Conservation (phyloP, 2,329 filamentous ascomycete genomes). For the Pseudocercospora macadamiae region DNA sequence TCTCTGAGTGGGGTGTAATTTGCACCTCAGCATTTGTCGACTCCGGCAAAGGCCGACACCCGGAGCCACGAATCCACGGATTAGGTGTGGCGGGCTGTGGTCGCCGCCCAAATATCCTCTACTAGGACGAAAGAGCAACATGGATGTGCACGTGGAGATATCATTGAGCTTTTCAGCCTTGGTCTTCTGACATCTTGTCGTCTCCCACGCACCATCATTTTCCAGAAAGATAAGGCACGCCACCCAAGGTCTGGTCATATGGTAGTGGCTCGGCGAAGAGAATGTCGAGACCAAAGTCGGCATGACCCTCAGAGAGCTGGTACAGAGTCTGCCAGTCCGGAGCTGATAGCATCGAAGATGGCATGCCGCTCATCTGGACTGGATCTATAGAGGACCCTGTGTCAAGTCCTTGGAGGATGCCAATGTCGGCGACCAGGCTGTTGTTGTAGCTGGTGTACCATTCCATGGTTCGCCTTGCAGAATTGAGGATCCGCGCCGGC, state of each 20-base stretch:
- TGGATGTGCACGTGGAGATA: not conserved
- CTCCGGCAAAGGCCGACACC: not conserved
- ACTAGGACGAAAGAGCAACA: not conserved
- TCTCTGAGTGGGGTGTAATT: not conserved
- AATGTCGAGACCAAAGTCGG: constrained; percentile 26
- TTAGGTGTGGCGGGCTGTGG: not conserved
- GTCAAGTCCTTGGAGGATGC: not conserved
- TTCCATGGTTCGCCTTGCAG: constrained; percentile 22
- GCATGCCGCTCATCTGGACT: too few relatives aligned
- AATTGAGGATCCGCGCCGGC: constrained; percentile 25
- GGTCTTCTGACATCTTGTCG: not conserved
- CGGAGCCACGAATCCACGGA: not conserved
- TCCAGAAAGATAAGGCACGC: not conserved
- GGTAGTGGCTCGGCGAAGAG: constrained; percentile 24
- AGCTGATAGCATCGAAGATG: too few relatives aligned
- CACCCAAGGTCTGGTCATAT: not conserved
- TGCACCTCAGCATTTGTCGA: too few relatives aligned
- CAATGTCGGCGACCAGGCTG: constrained; percentile 11
- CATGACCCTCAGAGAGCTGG: constrained; percentile 15
- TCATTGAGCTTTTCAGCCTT: not conserved
- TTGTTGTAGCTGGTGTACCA: constrained; percentile 27
- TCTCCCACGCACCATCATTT: not conserved
- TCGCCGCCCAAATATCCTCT: not conserved
- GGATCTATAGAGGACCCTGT: too few relatives aligned
- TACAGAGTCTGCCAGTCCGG: constrained; percentile 19